A percentile compares a stretch with the other conserved stretches of the same genome.
Evolutionary conservation across 495 filamentous ascomycete species (phyloP).

Genomic region (Lasiosphaeris hirsuta): DNA sequence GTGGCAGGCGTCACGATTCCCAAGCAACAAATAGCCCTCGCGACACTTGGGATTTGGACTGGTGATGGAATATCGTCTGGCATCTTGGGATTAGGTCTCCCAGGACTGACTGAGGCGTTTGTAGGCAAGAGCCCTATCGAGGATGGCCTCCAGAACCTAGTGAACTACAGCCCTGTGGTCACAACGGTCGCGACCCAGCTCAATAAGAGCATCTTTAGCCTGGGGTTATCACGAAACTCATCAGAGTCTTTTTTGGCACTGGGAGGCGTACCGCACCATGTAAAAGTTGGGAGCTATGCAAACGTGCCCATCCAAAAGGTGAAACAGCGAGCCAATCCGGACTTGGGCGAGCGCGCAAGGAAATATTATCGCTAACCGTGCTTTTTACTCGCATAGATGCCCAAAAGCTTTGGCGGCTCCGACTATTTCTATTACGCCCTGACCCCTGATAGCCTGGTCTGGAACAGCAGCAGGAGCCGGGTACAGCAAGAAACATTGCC

Average conservation of each 20-base stretch:
- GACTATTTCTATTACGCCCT: conserved; percentile 32
- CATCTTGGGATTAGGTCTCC: conserved; percentile 56
- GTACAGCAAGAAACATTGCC: conserved; percentile 14
- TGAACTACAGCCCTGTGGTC: conserved; percentile 25
- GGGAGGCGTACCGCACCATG: conserved; percentile 28
- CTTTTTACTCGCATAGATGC: conserved; percentile 7
- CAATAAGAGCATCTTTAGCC: conserved; percentile 24
- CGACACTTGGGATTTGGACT: conserved; percentile 41
- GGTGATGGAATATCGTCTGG: conserved; percentile 49
- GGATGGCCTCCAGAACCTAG: conserved; percentile 23
- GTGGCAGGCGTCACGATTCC: conserved; percentile 46
- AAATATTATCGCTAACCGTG: not conserved
- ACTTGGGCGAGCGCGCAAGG: not conserved
- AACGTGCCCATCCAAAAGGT: conserved; percentile 27
- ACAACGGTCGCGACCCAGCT: conserved; percentile 27
- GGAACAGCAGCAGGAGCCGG: conserved; percentile 20
- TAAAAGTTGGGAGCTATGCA: conserved; percentile 28
- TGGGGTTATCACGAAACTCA: conserved; percentile 30
- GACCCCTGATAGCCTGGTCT: conserved; percentile 19
- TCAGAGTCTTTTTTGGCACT: conserved; percentile 31
- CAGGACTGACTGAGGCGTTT: conserved; percentile 31
- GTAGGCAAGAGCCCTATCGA: conserved; percentile 18
- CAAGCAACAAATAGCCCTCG: conserved; percentile 53
- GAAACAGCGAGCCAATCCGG: not conserved
- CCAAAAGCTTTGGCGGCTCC: conserved; percentile 17